A percentile compares a stretch with the other conserved stretches of the same genome.
Conservation (phyloP, 164 flowering plant genomes). For the Stephania yunnanensis region DNA sequence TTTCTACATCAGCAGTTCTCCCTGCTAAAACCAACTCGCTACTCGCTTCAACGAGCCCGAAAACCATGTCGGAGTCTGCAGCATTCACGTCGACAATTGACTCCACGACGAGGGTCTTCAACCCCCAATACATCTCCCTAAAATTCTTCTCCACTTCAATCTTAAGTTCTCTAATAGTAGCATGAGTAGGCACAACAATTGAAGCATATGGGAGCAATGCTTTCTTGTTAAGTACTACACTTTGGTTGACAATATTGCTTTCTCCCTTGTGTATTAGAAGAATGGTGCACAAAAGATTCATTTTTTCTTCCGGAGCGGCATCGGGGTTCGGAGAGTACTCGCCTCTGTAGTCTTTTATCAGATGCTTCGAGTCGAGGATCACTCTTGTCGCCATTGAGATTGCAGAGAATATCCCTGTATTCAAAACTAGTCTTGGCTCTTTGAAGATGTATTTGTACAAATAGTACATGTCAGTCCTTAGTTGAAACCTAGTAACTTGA, state of each 20-base stretch:
- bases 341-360: constrained; percentile 47
- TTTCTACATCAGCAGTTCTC: constrained; percentile 11
- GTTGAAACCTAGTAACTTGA: constrained; percentile 42
- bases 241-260: not conserved
- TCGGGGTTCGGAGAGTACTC: constrained; percentile 19
- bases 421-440: constrained; percentile 27
- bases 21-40: constrained; percentile 44
- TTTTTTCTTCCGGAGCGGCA: constrained; percentile 19
- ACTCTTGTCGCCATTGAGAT: constrained; percentile 51
- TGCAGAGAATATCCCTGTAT: constrained; percentile 24
- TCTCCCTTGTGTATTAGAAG: constrained; percentile 16
- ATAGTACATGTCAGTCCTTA: constrained; percentile 53
- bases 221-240: constrained; percentile 9
- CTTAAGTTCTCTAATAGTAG: constrained; percentile 57
- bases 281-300: constrained; percentile 46
- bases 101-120: constrained; percentile 38
- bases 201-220: constrained; percentile 35
- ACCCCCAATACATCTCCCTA: constrained; percentile 60
- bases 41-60: constrained; percentile 32
- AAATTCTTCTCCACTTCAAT: constrained; percentile 51
- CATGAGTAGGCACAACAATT: constrained; percentile 34
- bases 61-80: constrained; percentile 36
- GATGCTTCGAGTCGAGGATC: constrained; percentile 64
- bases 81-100: constrained; percentile 26
- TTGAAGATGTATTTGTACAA: constrained; percentile 52